These are phyloP conservation scores for Lactifluus echinatus DNA, from an alignment of 768 basidiomycete species.

Conservation along the genomic window DNA sequence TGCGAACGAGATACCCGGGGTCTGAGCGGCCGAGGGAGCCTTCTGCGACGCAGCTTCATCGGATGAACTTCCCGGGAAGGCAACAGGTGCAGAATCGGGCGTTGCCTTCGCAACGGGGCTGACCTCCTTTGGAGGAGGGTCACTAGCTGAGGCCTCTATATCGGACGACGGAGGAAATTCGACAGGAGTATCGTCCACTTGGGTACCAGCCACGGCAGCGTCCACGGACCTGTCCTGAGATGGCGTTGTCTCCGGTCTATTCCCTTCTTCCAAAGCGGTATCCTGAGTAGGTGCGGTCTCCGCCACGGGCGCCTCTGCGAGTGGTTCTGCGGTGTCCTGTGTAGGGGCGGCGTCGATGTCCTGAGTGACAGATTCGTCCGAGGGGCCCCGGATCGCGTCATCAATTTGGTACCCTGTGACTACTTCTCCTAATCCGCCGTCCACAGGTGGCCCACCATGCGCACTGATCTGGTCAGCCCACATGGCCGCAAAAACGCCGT, in stretches of 20 bases:
- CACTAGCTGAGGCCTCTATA: conserved; percentile 25
- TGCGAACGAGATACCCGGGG: conserved; percentile 60
- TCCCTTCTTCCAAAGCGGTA: not conserved
- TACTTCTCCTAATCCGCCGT: conserved; percentile 33
- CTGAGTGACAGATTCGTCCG: conserved; percentile 6
- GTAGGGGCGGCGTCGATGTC: conserved; percentile 13
- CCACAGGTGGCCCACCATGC: conserved; percentile 42
- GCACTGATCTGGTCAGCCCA: conserved; percentile 80
- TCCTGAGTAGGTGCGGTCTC: conserved; percentile 17
- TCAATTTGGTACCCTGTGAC: conserved; percentile 40
- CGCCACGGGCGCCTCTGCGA: conserved; percentile 13
- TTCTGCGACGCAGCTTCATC: conserved; percentile 28
- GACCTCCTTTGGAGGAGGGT: conserved; percentile 17
- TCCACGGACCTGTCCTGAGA: conserved; percentile 5
- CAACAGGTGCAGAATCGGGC: conserved; percentile 25
- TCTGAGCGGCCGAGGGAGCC: conserved; percentile 25
- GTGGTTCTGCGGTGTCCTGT: conserved; percentile 11
- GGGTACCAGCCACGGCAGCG: conserved; percentile 24
- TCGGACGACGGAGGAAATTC: conserved; percentile 29
- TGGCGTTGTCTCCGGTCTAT: not conserved
- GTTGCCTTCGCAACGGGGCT: conserved; percentile 30
- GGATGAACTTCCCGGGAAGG: conserved; percentile 27
- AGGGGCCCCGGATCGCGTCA: conserved; percentile 13
- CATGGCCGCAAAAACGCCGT: conserved; percentile 75
- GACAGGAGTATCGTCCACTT: conserved; percentile 26